Evolutionary conservation across 345 rosid genomes (phyloP), one percentile per base, ranked within the genome.

Genomic region (Firmiana major): DNA sequence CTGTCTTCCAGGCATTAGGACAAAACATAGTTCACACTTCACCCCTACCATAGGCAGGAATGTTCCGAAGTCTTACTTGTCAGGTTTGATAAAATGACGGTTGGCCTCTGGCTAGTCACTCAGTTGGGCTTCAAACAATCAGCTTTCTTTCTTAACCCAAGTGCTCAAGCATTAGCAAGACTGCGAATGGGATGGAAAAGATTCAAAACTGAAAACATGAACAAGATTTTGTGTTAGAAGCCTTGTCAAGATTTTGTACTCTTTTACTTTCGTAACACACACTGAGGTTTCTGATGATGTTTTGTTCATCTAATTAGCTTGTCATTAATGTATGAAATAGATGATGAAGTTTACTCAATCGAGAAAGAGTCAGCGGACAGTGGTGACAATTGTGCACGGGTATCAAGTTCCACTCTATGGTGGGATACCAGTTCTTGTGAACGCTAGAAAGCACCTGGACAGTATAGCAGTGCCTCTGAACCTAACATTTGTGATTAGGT

Each of bases 351-450:
- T 96, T 79, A 82, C 91, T 57, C 90, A 90, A 21, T 77, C 89
- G 6, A 84, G 94, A 89, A 83, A 88, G 83, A 85, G 85, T 55
- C 80, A 76, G 78, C 72, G 79, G 85, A 84, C 17, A 1, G 69
- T 90, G 58, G 79, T 68, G 51, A 85, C 88, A 0, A 86, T 92
- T 78, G 97, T 93, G 83, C 70, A 78, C 7, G 94, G 91, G 60
- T 67, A 86, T 76, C 99, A 96, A 83, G 87, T 96, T 78, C 97
- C 98, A 0, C 82, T 96, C 5, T 96, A 96, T 62, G 99, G 99
- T 0, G 93, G 97, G 67, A 69, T 96, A 60, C 83, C 94, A 0
- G 77, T 80, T 49, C 87, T 87, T 36, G 77, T 83, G 28, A 76
- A n/a, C 21, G 84, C 85, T 45, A 69, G 79, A 59, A 77, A 59